phyloP scores from a whole-genome alignment of 2,329 filamentous ascomycete genomes.

The Aspergillus pseudonomiae region DNA sequence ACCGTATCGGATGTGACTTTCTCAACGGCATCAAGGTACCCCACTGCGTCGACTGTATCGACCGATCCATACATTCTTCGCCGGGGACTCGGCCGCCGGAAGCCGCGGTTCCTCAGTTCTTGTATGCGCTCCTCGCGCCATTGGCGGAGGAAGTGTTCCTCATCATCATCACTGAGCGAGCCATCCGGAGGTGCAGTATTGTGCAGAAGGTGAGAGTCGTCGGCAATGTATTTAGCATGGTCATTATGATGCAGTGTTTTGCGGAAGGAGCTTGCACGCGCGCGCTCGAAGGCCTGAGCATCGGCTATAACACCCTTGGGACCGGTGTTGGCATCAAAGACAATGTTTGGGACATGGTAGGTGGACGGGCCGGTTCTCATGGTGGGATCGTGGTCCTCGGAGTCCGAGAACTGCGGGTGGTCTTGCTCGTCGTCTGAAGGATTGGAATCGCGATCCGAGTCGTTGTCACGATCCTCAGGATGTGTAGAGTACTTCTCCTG shows the following conservation, averaged over 20 bases:
- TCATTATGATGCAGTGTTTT: constrained; percentile 44
- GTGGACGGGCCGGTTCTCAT: constrained; percentile 41
- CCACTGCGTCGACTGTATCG: constrained; percentile 82
- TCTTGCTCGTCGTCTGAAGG: constrained; percentile 26
- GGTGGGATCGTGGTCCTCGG: constrained; percentile 35
- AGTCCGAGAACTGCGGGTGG: constrained; percentile 37
- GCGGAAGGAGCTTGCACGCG: constrained; percentile 51
- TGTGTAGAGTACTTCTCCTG: constrained; percentile 41
- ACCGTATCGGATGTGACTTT: constrained; percentile 78
- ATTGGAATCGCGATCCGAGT: constrained; percentile 32
- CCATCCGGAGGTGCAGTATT: constrained; percentile 26
- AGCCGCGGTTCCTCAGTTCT: constrained; percentile 72
- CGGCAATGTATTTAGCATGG: constrained; percentile 25
- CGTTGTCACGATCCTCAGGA: constrained; percentile 46
- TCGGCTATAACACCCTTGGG: constrained; percentile 57
- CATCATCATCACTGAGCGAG: constrained; percentile 61
- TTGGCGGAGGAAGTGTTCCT: constrained; percentile 77
- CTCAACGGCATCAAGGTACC: constrained; percentile 95
- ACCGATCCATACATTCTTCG: constrained; percentile 77
- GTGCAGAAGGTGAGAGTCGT: constrained; percentile 28
- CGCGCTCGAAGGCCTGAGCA: constrained; percentile 53
- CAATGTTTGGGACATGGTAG: constrained; percentile 49
- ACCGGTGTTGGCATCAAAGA: constrained; percentile 54
- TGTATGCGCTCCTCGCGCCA: constrained; percentile 82
- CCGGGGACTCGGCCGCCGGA: constrained; percentile 73